Evolutionary conservation across 2,329 filamentous ascomycete genomes (phyloP).

Genomic region (Achaetomium macrosporum): DNA sequence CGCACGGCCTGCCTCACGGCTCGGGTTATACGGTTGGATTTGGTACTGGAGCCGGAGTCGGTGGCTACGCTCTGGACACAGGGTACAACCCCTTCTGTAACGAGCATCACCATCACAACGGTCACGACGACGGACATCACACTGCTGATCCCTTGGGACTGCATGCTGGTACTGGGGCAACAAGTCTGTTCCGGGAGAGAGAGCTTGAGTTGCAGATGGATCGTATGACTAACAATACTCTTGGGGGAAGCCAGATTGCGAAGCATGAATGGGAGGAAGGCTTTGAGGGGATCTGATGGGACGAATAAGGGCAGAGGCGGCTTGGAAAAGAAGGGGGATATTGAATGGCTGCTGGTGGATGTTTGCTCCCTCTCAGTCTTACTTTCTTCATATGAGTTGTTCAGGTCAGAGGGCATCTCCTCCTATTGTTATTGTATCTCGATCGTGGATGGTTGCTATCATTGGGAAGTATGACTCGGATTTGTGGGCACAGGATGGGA

Average conservation of each 20-base stretch:
- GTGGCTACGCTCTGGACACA: neutral
- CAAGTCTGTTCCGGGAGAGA: conserved; percentile 7
- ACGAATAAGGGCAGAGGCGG: neutral
- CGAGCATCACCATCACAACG: conserved; percentile 9
- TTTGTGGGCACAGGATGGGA: no score
- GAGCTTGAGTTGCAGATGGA: conserved; percentile 10
- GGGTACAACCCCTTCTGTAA: neutral
- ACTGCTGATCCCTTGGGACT: conserved; percentile 1
- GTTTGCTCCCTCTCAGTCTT: no score
- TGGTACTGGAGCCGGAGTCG: neutral
- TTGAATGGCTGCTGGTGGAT: neutral
- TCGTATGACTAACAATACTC: neutral
- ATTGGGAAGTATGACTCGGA: no score
- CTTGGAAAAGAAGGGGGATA: neutral
- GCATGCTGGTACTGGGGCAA: neutral
- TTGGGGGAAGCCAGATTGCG: neutral
- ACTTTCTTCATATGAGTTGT: no score
- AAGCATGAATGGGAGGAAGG: conserved; percentile 7
- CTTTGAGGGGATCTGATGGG: conserved; percentile 3
- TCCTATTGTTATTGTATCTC: no score
- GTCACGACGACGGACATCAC: neutral
- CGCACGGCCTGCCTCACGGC: neutral
- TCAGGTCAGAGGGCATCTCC: no score
- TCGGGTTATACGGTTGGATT: neutral
- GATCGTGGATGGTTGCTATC: no score